phyloP scores from a whole-genome alignment of 495 filamentous ascomycete species.

The Penicillium coprophilum region DNA sequence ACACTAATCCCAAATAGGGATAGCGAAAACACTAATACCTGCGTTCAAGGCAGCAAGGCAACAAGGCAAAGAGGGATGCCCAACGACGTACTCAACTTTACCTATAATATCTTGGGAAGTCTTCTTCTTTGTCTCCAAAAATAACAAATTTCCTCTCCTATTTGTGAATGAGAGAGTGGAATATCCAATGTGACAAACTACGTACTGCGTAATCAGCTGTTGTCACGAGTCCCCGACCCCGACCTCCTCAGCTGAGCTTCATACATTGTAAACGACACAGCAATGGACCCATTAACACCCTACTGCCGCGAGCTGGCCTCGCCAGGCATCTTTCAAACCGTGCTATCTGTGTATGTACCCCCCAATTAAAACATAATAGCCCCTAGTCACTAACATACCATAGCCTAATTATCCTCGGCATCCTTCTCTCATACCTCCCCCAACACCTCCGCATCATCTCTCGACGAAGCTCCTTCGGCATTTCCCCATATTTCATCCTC shows the following conservation, averaged over 20 bases:
- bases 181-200: neutral
- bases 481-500: slow-evolving; percentile 90
- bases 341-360: slow-evolving; percentile 56
- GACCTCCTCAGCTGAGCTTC: slow-evolving; percentile 20
- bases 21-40: neutral
- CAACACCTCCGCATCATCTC: slow-evolving; percentile 90
- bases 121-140: neutral
- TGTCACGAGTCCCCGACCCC: slow-evolving; percentile 3
- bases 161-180: neutral
- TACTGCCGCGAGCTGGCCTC: slow-evolving; percentile 44
- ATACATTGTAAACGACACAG: slow-evolving; percentile 12
- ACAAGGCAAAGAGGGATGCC: neutral
- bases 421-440: slow-evolving; percentile 89
- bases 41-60: neutral
- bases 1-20: neutral
- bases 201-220: neutral
- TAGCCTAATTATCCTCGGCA: slow-evolving; percentile 85
- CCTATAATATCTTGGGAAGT: neutral
- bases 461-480: slow-evolving; percentile 87
- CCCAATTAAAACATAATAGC: neutral
- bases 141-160: neutral
- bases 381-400: slow-evolving; percentile 6
- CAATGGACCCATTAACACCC: slow-evolving; percentile 31
- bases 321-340: slow-evolving; percentile 58
- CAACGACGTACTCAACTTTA: neutral